A percentile compares a stretch with the other conserved stretches of the same genome.
phyloP scores from a whole-genome alignment of 1,284 basidiomycete species.

The Austroboletus rostrupii region DNA sequence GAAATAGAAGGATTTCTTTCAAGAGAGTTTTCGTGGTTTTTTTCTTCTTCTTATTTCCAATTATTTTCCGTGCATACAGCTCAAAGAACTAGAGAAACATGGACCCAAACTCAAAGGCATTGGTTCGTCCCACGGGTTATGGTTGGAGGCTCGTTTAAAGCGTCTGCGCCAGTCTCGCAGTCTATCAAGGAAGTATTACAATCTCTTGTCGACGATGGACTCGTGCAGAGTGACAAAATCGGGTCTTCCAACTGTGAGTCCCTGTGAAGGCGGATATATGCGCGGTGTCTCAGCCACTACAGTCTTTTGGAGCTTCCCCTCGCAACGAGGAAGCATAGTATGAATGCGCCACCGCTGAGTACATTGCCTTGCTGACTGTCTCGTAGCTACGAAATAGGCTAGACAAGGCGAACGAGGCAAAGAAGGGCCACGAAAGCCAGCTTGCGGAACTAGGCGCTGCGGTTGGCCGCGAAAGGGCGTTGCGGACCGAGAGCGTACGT shows the following conservation, averaged over 20 bases:
- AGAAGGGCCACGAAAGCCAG: conserved; percentile 45
- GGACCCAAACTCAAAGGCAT: conserved; percentile 85
- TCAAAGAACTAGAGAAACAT: conserved; percentile 87
- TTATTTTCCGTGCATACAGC: conserved; percentile 34
- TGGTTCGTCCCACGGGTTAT: conserved; percentile 41
- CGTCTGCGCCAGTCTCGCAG: conserved; percentile 60
- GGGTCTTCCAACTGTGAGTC: conserved; percentile 84
- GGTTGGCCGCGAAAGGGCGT: conserved; percentile 51
- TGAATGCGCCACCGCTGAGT: conserved; percentile 14
- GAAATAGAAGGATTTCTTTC: conserved; percentile 79
- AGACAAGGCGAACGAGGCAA: conserved; percentile 49
- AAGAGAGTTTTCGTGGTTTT: conserved; percentile 36
- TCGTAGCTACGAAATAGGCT: conserved; percentile 59
- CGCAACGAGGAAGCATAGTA: conserved; percentile 76
- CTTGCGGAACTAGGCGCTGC: conserved; percentile 41
- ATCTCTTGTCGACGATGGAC: conserved; percentile 76
- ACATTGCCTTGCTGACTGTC: conserved; percentile 5
- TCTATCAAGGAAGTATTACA: conserved; percentile 86
- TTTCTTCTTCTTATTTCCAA: not conserved
- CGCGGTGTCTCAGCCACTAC: conserved; percentile 24
- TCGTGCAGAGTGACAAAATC: conserved; percentile 84
- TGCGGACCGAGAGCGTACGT: conserved; percentile 65
- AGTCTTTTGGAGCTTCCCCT: conserved; percentile 95
- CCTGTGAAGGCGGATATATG: conserved; percentile 23
- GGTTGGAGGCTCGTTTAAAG: not conserved